Percentiles rank a stretch among this genome's conserved stretches.
Conservation (phyloP, 164 flowering plant genomes). For the Vitis rupestris region DNA sequence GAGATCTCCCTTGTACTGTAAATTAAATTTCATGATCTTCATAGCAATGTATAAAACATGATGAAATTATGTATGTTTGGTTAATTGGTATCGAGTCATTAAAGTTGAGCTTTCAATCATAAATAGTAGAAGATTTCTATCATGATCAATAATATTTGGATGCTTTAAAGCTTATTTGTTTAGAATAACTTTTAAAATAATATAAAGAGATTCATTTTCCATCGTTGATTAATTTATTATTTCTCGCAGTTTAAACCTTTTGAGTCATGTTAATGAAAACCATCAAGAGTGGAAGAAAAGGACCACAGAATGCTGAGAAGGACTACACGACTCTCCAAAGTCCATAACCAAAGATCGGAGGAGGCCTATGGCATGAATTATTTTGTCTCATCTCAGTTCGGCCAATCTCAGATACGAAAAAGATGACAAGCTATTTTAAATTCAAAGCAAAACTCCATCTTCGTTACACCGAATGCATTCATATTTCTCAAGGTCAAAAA, state of each 20-base stretch:
- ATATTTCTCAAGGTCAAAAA: background rate
- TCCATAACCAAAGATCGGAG: slow-evolving; percentile 9
- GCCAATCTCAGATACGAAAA: background rate
- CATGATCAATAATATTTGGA: no score
- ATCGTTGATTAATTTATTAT: background rate
- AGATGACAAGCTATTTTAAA: background rate
- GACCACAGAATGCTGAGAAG: slow-evolving; percentile 7
- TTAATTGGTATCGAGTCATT: no score
- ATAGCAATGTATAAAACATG: no score
- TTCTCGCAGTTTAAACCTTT: background rate
- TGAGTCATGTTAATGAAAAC: background rate
- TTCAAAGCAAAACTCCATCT: background rate
- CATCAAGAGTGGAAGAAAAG: background rate
- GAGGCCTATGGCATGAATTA: background rate
- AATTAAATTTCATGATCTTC: no score
- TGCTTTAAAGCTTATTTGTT: no score
- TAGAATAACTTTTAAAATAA: no score
- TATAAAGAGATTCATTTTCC: no score
- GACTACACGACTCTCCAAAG: slow-evolving; percentile 13
- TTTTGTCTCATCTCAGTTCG: background rate
- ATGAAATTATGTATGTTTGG: no score
- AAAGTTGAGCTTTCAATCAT: no score
- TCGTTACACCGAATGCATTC: background rate
- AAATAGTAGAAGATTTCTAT: no score
- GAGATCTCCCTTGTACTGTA: no score